Evolutionary conservation across 2,329 filamentous ascomycete species (phyloP), one percentile per base, ranked within the genome.

Genomic region (Didymellaceae sp.): DNA sequence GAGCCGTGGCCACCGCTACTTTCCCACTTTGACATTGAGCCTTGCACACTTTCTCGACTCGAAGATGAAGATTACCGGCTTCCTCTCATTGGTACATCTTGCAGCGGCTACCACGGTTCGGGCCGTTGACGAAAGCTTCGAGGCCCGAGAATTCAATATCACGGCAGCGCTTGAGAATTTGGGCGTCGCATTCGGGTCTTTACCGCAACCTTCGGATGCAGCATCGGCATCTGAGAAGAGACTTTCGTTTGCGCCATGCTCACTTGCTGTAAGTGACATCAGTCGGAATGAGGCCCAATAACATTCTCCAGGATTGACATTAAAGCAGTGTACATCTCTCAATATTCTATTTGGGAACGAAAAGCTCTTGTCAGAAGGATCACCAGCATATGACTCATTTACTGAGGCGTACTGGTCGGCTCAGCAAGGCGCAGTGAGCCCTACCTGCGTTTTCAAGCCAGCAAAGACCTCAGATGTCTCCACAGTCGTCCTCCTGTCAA

Each of bases 401-500:
- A 61, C 54, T n/a, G 45, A 34, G 3, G 49, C 33, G 7, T 70
- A 63, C 22, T 71, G 68, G 68, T 65, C 62, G 11, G 45, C 45
- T 4, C 66, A 69, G 35, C 68, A 71, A 55, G 57, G 52, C 7
- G 33, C 45, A 3, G 43, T 65, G 1, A 55, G 55, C 9, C 68
- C 68, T 6, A 54, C 42, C 14, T 70, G 67, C 48, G 54, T 68
- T 13, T 71, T 71, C 44, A 57, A 61, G 44, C 65, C 65, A 9
- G 24, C 33, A 8, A 63, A 46, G 16, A 41, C 52, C 8, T 18
- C 52, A 9, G 57, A 68, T 6, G 62, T 68, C 1, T 66, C 63
- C 6, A 55, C 54, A 0, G 14, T 57, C 2, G 48, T 68, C 2
- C 34, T 67, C 4, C 17, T 67, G 4, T 61, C 63, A 17, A 59